Evolutionary conservation across 371 early-diverging fungal species (phyloP).

Genomic region (Lichtheimia corymbifera): DNA sequence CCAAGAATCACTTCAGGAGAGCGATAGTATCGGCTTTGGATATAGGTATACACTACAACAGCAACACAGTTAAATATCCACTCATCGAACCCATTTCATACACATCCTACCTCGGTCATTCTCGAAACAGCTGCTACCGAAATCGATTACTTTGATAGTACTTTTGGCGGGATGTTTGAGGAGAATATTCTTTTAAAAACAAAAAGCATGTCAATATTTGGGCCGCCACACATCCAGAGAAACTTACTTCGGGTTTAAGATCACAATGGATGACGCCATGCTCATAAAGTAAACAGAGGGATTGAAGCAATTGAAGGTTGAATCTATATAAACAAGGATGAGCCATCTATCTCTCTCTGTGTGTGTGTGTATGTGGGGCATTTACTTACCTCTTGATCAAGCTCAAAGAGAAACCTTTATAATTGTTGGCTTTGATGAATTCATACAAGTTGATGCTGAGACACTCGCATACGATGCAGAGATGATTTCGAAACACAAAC

Average conservation of each 20-base stretch:
- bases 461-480: slow-evolving; percentile 96
- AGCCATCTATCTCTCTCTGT: slow-evolving; percentile 5
- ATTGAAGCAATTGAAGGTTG: slow-evolving; percentile 81
- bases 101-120: slow-evolving; percentile 65
- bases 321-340: slow-evolving; percentile 45
- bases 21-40: slow-evolving; percentile 97
- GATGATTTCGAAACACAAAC: slow-evolving; percentile 92
- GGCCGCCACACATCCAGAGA: not conserved
- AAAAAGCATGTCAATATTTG: not conserved
- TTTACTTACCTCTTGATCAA: slow-evolving; percentile 76
- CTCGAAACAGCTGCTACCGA: slow-evolving; percentile 93
- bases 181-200: slow-evolving; percentile 61
- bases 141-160: slow-evolving; percentile 97
- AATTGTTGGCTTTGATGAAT: slow-evolving; percentile 89
- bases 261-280: slow-evolving; percentile 94
- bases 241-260: slow-evolving; percentile 89
- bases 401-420: slow-evolving; percentile 84
- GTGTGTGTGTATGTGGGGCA: too few relatives aligned
- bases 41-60: slow-evolving; percentile 87
- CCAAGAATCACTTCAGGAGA: slow-evolving; percentile 97
- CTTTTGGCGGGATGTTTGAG: slow-evolving; percentile 71
- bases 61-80: not conserved
- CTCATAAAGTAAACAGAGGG: slow-evolving; percentile 67
- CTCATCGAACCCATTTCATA: too few relatives aligned
- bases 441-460: slow-evolving; percentile 97